Percentiles rank a stretch among this genome's conserved stretches.
These are phyloP conservation scores for Aspergillus coremiiformis DNA, from an alignment of 495 filamentous ascomycete species.

Conservation along the genomic window DNA sequence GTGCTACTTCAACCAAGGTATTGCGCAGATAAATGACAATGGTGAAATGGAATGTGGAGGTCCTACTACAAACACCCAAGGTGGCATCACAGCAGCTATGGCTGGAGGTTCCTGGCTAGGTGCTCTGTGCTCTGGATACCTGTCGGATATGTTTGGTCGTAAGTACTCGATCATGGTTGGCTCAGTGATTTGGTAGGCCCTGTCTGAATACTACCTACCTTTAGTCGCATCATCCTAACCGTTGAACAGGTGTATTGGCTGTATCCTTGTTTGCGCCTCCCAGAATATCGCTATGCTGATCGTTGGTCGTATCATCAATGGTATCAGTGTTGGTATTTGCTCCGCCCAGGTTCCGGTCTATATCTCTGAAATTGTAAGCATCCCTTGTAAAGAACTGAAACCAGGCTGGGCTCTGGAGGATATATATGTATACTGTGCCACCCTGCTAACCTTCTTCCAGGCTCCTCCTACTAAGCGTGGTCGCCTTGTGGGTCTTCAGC, in stretches of 20 bases:
- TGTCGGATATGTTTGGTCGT: conserved; percentile 61
- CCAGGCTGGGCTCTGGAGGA: no score
- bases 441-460: conserved; percentile 1
- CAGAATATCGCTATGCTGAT: conserved; percentile 69
- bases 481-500: conserved; percentile 61
- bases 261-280: conserved; percentile 59
- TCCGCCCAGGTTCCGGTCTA: conserved; percentile 77
- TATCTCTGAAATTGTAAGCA: conserved; percentile 53
- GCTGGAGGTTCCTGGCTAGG: conserved; percentile 69
- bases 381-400: not conserved
- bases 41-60: conserved; percentile 34
- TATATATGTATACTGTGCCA: no score
- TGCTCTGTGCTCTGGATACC: conserved; percentile 56
- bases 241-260: conserved; percentile 48
- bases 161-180: conserved; percentile 60
- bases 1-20: conserved; percentile 55
- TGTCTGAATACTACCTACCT: not conserved
- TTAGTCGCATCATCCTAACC: conserved; percentile 5
- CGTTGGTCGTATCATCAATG: conserved; percentile 71
- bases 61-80: conserved; percentile 41
- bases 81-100: conserved; percentile 64
- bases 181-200: conserved; percentile 52
- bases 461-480: conserved; percentile 63
- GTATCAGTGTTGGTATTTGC: conserved; percentile 66
- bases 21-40: conserved; percentile 18